Evolutionary conservation across 2,329 filamentous ascomycete species (phyloP), one percentile per base, ranked within the genome.

Genomic region (Ceratocystis destructans): DNA sequence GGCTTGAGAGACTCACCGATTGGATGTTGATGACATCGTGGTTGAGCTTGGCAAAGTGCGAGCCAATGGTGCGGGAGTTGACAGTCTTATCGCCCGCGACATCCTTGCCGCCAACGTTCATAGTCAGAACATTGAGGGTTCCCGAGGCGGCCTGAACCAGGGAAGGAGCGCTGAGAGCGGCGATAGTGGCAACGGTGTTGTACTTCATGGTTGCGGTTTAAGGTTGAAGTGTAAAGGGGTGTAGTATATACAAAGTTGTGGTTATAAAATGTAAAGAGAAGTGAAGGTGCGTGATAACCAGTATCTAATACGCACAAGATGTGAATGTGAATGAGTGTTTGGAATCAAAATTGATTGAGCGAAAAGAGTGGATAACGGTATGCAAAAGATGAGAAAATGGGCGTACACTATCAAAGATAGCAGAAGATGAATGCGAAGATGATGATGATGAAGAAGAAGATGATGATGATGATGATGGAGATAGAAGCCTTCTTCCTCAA

Each of bases 21-120:
- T 88, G 86, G 15, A 86, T 75, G 69, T 88, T 79, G 71, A 87
- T 83, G 33, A 88, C 74, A 69, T 85, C 83, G 74, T 83, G 85
- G 66, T 75, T 78, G 67, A 84, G 81, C 71, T 81, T 69, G 4
- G 80, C 75, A 70, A 88, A 83, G 64, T 80, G 76, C 3, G 77
- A 71, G 0, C 85, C 85, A 61, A 87, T 86, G 33, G 74, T 73
- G 10, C 75, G 75, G 1, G 83, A 77, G 73, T 87, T 87, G 6
- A 76, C 77, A 0, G 76, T 75, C 74, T 87, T 87, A 73, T 86
- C 81, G 22, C 85, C 84, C 1, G 82, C 79, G 1, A 86, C 80
- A 3, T 80, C 83, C 1, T 86, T 77, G 22, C 83, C 83, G 17
- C 83, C 83, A 44, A 86, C 82, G 70, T 86, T 86, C 75, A 82